phyloP scores from a whole-genome alignment of 306 rosid species.

The cucumber (Cucumis sativus) region Cucumber_9930_V3 NC_026657.2:36278501-36279000 shows the following conservation, averaged over 20 bases:
- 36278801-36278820: not conserved
- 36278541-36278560: slow-evolving; percentile 50
- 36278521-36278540: slow-evolving; percentile 62
- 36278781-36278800: not conserved
- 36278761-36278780: not conserved
- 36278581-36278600: slow-evolving; percentile 57
- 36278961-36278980: slow-evolving; percentile 81
- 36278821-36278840: not conserved
- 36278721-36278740: not conserved
- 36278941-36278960: slow-evolving; percentile 54
- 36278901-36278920: slow-evolving; percentile 59
- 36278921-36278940: slow-evolving; percentile 43
- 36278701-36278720: not conserved
- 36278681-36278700: not conserved
- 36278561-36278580: slow-evolving; percentile 51
- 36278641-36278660: not conserved
- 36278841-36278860: slow-evolving; percentile 22
- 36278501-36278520: slow-evolving; percentile 73
- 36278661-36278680: not conserved
- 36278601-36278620: slow-evolving; percentile 54
- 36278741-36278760: not conserved
- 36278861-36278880: slow-evolving; percentile 61
- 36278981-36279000: slow-evolving; percentile 64
- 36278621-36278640: slow-evolving; percentile 24
- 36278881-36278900: slow-evolving; percentile 78